Conservation (phyloP, 1,284 basidiomycete genomes). For the Ceratobasidium sp. region DNA sequence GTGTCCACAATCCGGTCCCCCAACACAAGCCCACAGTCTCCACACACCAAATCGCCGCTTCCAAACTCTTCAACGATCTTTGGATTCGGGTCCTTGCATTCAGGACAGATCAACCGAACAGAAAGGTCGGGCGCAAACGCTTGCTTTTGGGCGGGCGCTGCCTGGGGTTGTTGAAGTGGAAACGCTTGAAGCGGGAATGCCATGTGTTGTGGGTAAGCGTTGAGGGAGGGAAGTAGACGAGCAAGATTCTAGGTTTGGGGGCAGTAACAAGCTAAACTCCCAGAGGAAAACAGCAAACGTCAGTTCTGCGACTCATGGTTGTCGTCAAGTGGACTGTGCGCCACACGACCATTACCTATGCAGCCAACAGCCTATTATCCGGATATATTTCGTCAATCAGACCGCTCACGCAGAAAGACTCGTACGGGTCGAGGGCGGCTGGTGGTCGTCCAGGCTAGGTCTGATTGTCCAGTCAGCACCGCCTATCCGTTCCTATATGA, state of each 20-base stretch:
- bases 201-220: slow-evolving; percentile 1
- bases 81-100: slow-evolving; percentile 91
- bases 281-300: neutral
- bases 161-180: slow-evolving; percentile 69
- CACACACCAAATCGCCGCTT: slow-evolving; percentile 97
- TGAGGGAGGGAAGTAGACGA: neutral
- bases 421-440: slow-evolving; percentile 14
- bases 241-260: neutral
- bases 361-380: neutral
- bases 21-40: slow-evolving; percentile 92
- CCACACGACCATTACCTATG: slow-evolving; percentile 33
- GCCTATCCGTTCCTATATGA: neutral
- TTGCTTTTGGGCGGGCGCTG: slow-evolving; percentile 66
- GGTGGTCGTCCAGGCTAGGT: slow-evolving; percentile 36
- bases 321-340: slow-evolving; percentile 11
- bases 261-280: slow-evolving; percentile 6
- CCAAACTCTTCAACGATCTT: slow-evolving; percentile 98
- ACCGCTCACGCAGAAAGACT: neutral
- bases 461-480: neutral
- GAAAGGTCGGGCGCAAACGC: slow-evolving; percentile 77
- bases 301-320: slow-evolving; percentile 1
- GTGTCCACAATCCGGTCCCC: slow-evolving; percentile 98
- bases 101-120: slow-evolving; percentile 91
- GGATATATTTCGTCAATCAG: neutral
- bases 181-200: slow-evolving; percentile 48